These are phyloP conservation scores for Acrodontium crateriforme DNA, from an alignment of 2,329 filamentous ascomycete species.

Conservation along the genomic window DNA sequence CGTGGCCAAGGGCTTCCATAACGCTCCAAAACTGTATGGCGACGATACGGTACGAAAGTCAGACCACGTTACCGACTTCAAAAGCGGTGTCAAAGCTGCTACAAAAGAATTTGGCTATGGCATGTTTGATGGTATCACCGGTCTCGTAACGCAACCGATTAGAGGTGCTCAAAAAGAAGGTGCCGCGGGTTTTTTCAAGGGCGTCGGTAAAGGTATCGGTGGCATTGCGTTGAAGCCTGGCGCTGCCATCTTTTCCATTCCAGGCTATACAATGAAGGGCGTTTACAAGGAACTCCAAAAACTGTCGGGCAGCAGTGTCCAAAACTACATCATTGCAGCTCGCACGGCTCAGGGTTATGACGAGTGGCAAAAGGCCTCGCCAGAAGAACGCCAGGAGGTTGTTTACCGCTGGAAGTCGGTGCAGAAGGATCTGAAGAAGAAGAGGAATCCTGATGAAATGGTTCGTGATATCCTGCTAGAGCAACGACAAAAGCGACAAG, in stretches of 20 bases:
- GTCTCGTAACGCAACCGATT: constrained; percentile 59
- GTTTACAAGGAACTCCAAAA: constrained; percentile 60
- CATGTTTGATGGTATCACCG: constrained; percentile 62
- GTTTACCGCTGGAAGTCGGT: constrained; percentile 50
- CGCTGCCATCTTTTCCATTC: constrained; percentile 43
- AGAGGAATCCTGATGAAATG: constrained; percentile 43
- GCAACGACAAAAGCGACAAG: constrained; percentile 19
- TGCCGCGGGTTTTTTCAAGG: constrained; percentile 54
- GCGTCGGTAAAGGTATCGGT: constrained; percentile 64
- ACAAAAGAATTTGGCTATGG: constrained; percentile 54
- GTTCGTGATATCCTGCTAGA: constrained; percentile 29
- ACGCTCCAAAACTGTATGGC: constrained; percentile 72
- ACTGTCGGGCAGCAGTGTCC: constrained; percentile 53
- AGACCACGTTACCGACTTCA: constrained; percentile 65
- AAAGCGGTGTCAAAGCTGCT: constrained; percentile 63
- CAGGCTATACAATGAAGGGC: constrained; percentile 66
- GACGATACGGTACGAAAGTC: constrained; percentile 67
- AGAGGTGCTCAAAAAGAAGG: constrained; percentile 51
- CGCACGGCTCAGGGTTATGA: constrained; percentile 62
- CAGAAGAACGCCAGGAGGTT: constrained; percentile 50
- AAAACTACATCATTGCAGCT: constrained; percentile 68
- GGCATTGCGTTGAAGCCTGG: constrained; percentile 62
- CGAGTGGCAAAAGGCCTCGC: constrained; percentile 42
- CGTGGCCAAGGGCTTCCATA: constrained; percentile 74
- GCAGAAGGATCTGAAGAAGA: constrained; percentile 45